phyloP scores from a whole-genome alignment of 202 grass and related monocot genomes.

The Setaria italica region DNA sequence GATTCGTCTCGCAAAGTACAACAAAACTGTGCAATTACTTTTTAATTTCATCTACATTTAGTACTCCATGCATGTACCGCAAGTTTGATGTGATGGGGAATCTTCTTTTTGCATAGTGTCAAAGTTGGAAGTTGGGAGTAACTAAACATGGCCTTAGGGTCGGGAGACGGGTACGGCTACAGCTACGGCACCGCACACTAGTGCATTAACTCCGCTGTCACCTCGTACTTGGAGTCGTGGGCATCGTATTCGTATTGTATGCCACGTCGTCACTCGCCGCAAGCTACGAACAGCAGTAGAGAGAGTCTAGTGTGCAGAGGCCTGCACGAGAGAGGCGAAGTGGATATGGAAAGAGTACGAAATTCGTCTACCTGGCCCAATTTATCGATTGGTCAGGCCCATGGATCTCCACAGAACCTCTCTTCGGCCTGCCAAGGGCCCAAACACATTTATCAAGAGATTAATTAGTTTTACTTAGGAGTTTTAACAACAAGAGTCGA shows the following conservation, averaged over 20 bases:
- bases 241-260: background rate
- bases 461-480: background rate
- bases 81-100: no score
- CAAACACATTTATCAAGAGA: accelerated
- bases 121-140: no score
- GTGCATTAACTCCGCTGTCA: conserved; percentile 12
- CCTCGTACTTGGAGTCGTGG: background rate
- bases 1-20: no score
- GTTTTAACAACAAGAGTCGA: background rate
- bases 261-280: conserved; percentile 3
- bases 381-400: background rate
- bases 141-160: no score
- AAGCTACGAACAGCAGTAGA: background rate
- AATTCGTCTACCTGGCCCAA: no score
- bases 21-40: no score
- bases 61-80: no score
- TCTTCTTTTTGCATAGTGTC: no score
- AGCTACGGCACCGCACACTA: background rate
- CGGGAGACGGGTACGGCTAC: background rate
- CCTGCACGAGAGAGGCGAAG: no score
- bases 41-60: no score
- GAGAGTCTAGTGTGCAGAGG: no score
- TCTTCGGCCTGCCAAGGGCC: background rate
- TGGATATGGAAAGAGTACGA: no score
- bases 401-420: background rate